Base-by-base conservation (phyloP, 768 basidiomycete species). In the Cantharellus cinnabarinus region DNA sequence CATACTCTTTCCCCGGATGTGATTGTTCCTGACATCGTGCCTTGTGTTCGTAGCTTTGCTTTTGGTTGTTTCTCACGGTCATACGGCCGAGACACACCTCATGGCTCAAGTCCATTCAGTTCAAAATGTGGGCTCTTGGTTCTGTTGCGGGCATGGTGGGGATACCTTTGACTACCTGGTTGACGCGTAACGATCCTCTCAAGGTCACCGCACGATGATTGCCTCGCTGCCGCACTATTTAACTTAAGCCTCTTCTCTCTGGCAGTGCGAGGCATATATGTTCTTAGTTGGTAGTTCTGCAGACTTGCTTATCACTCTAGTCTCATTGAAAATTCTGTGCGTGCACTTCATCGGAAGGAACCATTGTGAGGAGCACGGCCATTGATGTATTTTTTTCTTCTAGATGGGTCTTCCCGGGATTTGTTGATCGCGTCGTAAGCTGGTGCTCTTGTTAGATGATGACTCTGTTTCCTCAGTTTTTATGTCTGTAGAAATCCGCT, bases 71-170 rank as follows among this genome's bases (percentile, higher is more conserved):
- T 68, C 75, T 89, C 37, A 57, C 42, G 5, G 42, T 7, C 10
- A 41, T 38, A 7, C 5, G 14, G 10, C 82, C 0, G 70, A 73
- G 50, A 78, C 80, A 65, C 77, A 80, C 2, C 73, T 79, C 40
- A 37, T 89, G 87, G 87, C 89, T 89, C 68, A 71, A 77, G 34
- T 85, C 85, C 66, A 80, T 79, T 77, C 85, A 89, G 68, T 89
- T 81, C 67, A 75, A 75, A 50, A 66, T 77, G 15, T 89, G 87
- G 87, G 79, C 75, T 59, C 66, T 78, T 51, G 81, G 82, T 57
- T 85, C 83, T 64, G 63, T 79, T 42, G 63, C 77, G 37, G 79
- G 83, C 3, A 68, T 87, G 53, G 60, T 84, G 14, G 85, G 83
- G 1, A 77, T 89, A 79, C 87, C 86, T 2, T 64, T 83, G 51